phyloP scores from a whole-genome alignment of 768 basidiomycete species.

The Hirschioporus abietinus region DNA sequence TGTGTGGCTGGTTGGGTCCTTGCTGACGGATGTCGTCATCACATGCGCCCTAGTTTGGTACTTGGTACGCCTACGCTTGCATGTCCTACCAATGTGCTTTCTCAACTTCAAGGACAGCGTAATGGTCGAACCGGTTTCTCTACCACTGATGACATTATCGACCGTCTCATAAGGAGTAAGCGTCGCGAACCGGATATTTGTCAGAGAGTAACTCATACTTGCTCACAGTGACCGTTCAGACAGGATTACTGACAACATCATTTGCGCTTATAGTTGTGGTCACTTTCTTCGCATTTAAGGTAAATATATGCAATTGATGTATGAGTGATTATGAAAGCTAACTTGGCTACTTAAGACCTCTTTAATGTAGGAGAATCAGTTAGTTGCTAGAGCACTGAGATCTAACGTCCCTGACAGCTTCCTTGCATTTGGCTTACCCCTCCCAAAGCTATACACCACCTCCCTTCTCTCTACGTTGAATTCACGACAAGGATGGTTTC shows the following conservation, averaged over 20 bases:
- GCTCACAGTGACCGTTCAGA: slow-evolving; percentile 31
- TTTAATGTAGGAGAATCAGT: neutral
- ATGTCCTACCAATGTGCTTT: too few species aligned
- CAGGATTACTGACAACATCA: slow-evolving; percentile 29
- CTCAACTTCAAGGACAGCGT: neutral
- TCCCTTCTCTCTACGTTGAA: slow-evolving; percentile 34
- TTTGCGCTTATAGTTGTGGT: slow-evolving; percentile 29
- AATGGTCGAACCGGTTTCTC: slow-evolving; percentile 30
- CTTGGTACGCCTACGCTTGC: slow-evolving; percentile 34
- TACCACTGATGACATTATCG: slow-evolving; percentile 35
- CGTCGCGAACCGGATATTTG: slow-evolving; percentile 12
- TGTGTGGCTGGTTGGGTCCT: slow-evolving; percentile 39
- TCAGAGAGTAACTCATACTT: neutral
- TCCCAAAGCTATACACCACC: slow-evolving; percentile 38
- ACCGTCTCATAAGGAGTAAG: slow-evolving; percentile 37
- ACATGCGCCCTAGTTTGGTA: slow-evolving; percentile 38
- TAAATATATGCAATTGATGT: neutral
- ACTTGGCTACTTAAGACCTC: neutral
- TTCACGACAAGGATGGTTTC: slow-evolving; percentile 27
- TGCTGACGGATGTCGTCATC: slow-evolving; percentile 36
- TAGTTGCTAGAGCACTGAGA: neutral
- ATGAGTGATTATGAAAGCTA: too few species aligned
- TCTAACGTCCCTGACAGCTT: slow-evolving; percentile 9
- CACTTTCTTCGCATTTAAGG: slow-evolving; percentile 22
- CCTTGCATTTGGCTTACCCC: slow-evolving; percentile 28